Conservation (phyloP, 2,329 filamentous ascomycete species). For the Aureobasidium lini region DNA sequence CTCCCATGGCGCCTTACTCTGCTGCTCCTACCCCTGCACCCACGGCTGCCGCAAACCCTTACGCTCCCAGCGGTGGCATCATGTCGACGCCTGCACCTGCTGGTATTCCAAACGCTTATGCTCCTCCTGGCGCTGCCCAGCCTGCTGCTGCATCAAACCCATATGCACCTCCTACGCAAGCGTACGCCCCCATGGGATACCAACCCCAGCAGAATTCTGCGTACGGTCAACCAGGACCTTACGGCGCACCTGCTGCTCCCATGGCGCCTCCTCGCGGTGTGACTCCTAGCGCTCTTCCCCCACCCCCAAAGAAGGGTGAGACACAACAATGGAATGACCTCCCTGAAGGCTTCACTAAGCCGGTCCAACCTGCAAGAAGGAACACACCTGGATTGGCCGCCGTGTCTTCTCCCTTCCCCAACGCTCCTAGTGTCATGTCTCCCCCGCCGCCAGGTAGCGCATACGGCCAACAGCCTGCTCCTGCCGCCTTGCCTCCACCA, state of each 20-base stretch:
- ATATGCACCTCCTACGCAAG: slow-evolving; percentile 40
- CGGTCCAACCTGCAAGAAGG: slow-evolving; percentile 57
- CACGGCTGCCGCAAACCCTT: slow-evolving; percentile 29
- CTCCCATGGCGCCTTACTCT: slow-evolving; percentile 32
- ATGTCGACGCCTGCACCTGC: slow-evolving; percentile 21
- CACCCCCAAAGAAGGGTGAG: slow-evolving; percentile 63
- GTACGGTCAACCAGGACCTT: slow-evolving; percentile 14
- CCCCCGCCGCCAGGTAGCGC: slow-evolving; percentile 51
- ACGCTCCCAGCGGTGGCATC: slow-evolving; percentile 20
- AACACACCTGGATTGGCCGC: slow-evolving; percentile 62
- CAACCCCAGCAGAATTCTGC: slow-evolving; percentile 29
- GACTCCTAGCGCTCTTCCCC: slow-evolving; percentile 52
- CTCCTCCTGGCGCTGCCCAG: slow-evolving; percentile 30
- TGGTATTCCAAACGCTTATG: slow-evolving; percentile 17
- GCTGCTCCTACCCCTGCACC: slow-evolving; percentile 22
- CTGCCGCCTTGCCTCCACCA: slow-evolving; percentile 68
- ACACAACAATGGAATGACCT: slow-evolving; percentile 91
- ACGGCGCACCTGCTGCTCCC: slow-evolving; percentile 28
- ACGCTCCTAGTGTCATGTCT: slow-evolving; percentile 45
- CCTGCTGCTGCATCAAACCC: slow-evolving; percentile 33
- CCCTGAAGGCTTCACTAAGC: slow-evolving; percentile 68
- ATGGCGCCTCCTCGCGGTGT: slow-evolving; percentile 57
- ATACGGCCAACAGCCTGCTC: slow-evolving; percentile 52
- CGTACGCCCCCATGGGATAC: slow-evolving; percentile 44
- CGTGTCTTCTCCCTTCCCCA: slow-evolving; percentile 68